Conservation (phyloP, 2,329 filamentous ascomycete species). For the Scortechinia acanthostroma region DNA sequence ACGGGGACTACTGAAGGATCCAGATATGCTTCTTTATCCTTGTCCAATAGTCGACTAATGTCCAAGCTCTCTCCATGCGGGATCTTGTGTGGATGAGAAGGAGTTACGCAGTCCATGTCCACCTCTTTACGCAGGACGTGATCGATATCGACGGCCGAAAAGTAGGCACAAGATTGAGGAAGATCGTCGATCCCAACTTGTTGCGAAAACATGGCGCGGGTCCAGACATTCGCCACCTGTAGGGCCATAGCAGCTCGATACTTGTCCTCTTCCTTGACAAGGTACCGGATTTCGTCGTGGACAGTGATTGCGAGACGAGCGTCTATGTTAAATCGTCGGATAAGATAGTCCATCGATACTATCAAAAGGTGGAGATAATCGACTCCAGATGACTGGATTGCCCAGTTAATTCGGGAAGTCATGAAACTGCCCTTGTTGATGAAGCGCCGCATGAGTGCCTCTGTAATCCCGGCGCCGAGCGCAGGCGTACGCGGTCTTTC, state of each 20-base stretch:
- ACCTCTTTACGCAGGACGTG: conserved; percentile 95
- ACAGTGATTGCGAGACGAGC: conserved; percentile 88
- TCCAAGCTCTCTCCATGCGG: conserved; percentile 80
- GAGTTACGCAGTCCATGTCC: conserved; percentile 93
- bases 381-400: conserved; percentile 92
- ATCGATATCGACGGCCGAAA: conserved; percentile 91
- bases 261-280: conserved; percentile 77
- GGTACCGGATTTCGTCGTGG: conserved; percentile 93
- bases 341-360: conserved; percentile 88
- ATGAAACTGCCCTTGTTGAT: conserved; percentile 87
- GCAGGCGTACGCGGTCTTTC: conserved; percentile 85
- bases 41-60: conserved; percentile 70
- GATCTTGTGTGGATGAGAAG: conserved; percentile 73
- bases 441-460: conserved; percentile 82
- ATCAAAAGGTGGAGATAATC: conserved; percentile 95
- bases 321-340: conserved; percentile 74
- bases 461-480: conserved; percentile 88
- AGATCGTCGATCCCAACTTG: conserved; percentile 94
- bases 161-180: conserved; percentile 89
- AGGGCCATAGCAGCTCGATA: conserved; percentile 88
- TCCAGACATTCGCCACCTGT: conserved; percentile 93
- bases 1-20: conserved; percentile 58
- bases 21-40: conserved; percentile 61
- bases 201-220: conserved; percentile 91
- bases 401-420: conserved; percentile 97